phyloP scores from a whole-genome alignment of 2,329 filamentous ascomycete genomes.

The Tolypocladium tropicale region DNA sequence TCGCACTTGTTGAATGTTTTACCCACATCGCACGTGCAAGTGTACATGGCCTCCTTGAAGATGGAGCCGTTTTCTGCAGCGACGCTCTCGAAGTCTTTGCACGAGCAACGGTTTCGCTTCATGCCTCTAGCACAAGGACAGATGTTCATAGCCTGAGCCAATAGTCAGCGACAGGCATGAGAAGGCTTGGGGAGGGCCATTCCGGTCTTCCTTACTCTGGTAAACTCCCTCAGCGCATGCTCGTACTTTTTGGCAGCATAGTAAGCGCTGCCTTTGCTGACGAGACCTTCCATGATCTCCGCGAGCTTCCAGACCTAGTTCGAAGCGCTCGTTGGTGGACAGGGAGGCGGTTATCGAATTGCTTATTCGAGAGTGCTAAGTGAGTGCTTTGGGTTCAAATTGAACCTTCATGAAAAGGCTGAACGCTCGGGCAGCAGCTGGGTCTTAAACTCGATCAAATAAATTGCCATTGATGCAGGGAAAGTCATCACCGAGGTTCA shows the following conservation, averaged over 20 bases:
- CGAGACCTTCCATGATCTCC: background rate
- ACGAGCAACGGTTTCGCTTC: constrained; percentile 25
- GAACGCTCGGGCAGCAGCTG: no score
- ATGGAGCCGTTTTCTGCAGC: constrained; percentile 23
- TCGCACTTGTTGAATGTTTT: constrained; percentile 29
- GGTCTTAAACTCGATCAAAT: no score
- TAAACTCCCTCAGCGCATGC: constrained; percentile 25
- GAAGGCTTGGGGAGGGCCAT: background rate
- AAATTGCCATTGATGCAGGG: no score
- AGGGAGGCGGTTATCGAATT: no score
- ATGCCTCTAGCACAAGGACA: constrained; percentile 23
- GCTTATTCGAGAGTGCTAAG: no score
- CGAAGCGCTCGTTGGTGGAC: no score
- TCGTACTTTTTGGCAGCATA: constrained; percentile 23
- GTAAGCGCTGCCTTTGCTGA: constrained; percentile 3
- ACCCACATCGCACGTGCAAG: constrained; percentile 24
- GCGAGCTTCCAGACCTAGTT: no score
- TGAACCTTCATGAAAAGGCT: no score
- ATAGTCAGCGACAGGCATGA: background rate
- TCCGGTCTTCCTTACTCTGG: constrained; percentile 14
- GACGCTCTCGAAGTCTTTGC: constrained; percentile 27
- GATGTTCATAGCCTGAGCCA: constrained; percentile 22
- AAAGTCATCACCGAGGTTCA: no score
- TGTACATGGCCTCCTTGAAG: constrained; percentile 30
- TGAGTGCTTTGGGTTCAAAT: no score